Percentiles rank a stretch among this genome's conserved stretches.
Evolutionary conservation across 441 rosid species (phyloP).

Genomic region (Pelargonium myrrhifolium): DNA sequence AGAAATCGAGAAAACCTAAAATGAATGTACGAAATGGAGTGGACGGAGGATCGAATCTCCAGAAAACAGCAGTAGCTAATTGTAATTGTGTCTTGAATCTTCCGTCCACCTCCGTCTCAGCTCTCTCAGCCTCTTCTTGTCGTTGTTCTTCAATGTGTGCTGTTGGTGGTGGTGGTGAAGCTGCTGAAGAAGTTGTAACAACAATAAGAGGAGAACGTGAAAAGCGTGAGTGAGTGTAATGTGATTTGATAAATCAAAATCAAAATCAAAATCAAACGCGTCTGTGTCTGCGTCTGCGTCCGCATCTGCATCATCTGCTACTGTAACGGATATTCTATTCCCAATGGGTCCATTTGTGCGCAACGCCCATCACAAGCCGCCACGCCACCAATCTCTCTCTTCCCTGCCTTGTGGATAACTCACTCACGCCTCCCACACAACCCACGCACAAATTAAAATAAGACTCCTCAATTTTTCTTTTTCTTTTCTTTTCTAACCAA

Average conservation of each 20-base stretch:
- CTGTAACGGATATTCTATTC: slow-evolving; percentile 20
- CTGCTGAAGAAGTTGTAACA: neutral
- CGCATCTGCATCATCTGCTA: neutral
- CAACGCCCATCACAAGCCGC: slow-evolving; percentile 22
- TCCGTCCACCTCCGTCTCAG: no score
- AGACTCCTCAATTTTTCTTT: no score
- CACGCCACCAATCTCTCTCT: slow-evolving; percentile 16
- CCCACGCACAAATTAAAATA: no score
- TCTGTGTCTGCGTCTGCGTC: neutral
- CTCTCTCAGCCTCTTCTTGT: no score
- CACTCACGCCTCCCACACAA: no score
- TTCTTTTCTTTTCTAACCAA: no score
- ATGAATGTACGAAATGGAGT: no score
- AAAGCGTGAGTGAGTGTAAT: slow-evolving; percentile 8
- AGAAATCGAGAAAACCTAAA: neutral
- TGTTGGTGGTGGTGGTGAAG: neutral
- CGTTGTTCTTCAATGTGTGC: neutral
- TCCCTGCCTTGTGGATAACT: neutral
- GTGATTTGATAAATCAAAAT: neutral
- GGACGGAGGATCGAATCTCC: no score
- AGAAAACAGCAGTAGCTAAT: no score
- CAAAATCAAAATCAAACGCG: neutral
- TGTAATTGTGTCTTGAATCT: no score
- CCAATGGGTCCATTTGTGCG: slow-evolving; percentile 12
- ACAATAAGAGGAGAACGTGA: slow-evolving; percentile 12